Base-by-base conservation (phyloP, 495 filamentous ascomycete genomes). In the Acidomyces sp. region DNA sequence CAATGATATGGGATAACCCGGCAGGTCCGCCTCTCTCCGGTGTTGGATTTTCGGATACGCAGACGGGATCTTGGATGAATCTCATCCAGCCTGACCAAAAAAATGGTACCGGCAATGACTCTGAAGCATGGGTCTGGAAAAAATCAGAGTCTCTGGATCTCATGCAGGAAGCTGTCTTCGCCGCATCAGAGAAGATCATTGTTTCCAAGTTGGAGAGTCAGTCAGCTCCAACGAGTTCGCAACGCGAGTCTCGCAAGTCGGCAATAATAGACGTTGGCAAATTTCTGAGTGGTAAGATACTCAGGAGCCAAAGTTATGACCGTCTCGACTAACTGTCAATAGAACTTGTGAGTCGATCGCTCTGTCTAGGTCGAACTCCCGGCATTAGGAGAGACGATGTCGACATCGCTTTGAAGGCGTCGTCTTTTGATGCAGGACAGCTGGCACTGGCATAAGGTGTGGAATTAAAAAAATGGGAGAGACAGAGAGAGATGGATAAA, bases 331-430 rank as follows among this genome's bases (percentile, higher is more conserved):
- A 65, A n/a, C n/a, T n/a, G n/a, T n/a, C n/a, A n/a, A n/a, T n/a
- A n/a, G n/a, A n/a, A n/a, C n/a, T n/a, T n/a, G n/a, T n/a, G n/a
- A n/a, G n/a, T n/a, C n/a, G n/a, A n/a, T n/a, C n/a, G n/a, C n/a
- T 74, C 0, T 82, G 78, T 57, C 61, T 82, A 0, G 78, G 78
- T 0, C 61, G 74, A 9, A 54, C 70, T 2, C 77, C 78, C 3
- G 78, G 77, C 1, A 74, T 77, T 33, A 65, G 66, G 26, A 63
- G 62, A 32, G 57, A 48, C 31, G 76, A 80, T 51, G 71, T 83
- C 5, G 72, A 79, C 45, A 48, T 39, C 16, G 67, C 78, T 22
- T 70, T 82, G 12, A 38, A 39, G 34, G 12, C 26, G 22, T 41
- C 55, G 13, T 39, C 41, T 9, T 44, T 49, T 20, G 38, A 41